Percentiles rank a stretch among this genome's conserved stretches.
phyloP scores from a whole-genome alignment of 202 grass and related monocot species.

The Schoenoplectus triqueter region DNA sequence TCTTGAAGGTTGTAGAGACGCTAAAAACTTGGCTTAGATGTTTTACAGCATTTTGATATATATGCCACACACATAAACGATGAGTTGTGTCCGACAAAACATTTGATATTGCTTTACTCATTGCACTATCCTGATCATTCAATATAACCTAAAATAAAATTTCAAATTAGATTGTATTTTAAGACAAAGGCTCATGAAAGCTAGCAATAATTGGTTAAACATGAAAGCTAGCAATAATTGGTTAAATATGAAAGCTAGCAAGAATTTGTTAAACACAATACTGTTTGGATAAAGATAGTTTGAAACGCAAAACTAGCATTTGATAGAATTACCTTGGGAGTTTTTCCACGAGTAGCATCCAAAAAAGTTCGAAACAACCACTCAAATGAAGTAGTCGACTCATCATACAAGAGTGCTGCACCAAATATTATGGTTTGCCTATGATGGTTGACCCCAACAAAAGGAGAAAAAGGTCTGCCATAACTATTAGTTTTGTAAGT shows the following conservation, averaged over 20 bases:
- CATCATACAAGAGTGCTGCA: conserved; percentile 56
- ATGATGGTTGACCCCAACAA: conserved; percentile 77
- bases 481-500: conserved; percentile 57
- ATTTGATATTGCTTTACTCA: not conserved
- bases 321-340: conserved; percentile 47
- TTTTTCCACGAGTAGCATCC: conserved; percentile 61
- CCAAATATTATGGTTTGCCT: conserved; percentile 68
- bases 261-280: too few species aligned
- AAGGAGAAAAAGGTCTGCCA: conserved; percentile 57
- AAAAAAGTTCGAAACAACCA: conserved; percentile 32
- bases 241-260: too few species aligned
- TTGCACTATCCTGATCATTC: not conserved
- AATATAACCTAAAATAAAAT: conserved; percentile 22
- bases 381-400: conserved; percentile 60
- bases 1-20: too few species aligned
- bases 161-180: too few species aligned
- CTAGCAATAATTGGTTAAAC: too few species aligned
- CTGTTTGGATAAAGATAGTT: too few species aligned
- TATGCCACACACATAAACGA: not conserved
- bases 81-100: not conserved
- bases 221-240: too few species aligned
- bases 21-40: too few species aligned
- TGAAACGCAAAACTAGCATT: too few species aligned
- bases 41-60: not conserved
- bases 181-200: too few species aligned